phyloP scores from a whole-genome alignment of 2,329 filamentous ascomycete genomes.

The Exutisphaerella laricina region DNA sequence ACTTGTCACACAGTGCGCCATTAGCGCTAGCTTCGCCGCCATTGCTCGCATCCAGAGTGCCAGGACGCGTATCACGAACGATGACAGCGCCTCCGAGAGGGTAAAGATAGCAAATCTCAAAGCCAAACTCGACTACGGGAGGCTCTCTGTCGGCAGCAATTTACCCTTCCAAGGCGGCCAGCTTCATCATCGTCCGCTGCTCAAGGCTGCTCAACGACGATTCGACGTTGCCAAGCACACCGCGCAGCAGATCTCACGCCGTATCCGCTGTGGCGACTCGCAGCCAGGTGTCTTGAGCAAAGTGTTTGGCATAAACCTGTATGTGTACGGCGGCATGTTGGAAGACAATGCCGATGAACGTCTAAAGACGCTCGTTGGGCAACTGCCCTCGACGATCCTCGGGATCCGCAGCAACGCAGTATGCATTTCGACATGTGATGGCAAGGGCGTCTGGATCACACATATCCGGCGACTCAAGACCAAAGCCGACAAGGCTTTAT shows the following conservation, averaged over 20 bases:
- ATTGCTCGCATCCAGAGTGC: conserved; percentile 35
- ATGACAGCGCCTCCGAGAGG: conserved; percentile 24
- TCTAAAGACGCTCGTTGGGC: conserved; percentile 10
- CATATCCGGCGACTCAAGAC: conserved; percentile 38
- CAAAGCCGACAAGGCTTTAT: conserved; percentile 36
- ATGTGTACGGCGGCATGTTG: conserved; percentile 40
- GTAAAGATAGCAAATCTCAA: conserved; percentile 24
- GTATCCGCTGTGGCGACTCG: conserved; percentile 40
- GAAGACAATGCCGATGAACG: conserved; percentile 29
- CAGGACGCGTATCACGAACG: conserved; percentile 30
- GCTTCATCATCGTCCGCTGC: conserved; percentile 36
- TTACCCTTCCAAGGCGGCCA: conserved; percentile 37
- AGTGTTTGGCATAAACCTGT: conserved; percentile 36
- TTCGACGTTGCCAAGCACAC: conserved; percentile 35
- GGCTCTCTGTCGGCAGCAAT: conserved; percentile 33
- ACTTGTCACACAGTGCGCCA: conserved; percentile 36
- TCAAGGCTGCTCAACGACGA: conserved; percentile 37
- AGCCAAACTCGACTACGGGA: conserved; percentile 26
- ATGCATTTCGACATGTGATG: conserved; percentile 38
- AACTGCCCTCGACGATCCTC: conserved; percentile 30
- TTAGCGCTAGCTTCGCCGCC: conserved; percentile 36
- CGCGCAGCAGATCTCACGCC: conserved; percentile 38
- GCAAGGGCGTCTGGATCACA: conserved; percentile 40
- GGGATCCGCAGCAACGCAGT: conserved; percentile 33
- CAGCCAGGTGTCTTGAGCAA: conserved; percentile 40